Evolutionary conservation across 768 basidiomycete species (phyloP).

Genomic region (Kwoniella dendrophila): DNA sequence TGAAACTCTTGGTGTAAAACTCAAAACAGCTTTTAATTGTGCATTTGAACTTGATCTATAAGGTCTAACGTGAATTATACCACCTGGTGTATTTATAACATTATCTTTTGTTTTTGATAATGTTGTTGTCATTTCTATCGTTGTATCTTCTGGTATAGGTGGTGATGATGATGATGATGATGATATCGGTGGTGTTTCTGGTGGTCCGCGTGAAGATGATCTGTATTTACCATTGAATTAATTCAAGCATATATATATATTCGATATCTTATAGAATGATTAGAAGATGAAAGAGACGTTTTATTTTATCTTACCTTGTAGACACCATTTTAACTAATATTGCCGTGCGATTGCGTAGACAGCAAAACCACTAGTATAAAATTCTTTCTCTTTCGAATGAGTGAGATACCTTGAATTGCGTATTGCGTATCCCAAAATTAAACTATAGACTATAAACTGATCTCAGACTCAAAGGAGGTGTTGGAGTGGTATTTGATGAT

Average conservation of each 20-base stretch:
- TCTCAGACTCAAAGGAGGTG: no score
- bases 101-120: constrained; percentile 32
- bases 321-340: constrained; percentile 22
- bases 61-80: constrained; percentile 50
- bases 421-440: no score
- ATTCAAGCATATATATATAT: neutral
- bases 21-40: constrained; percentile 77
- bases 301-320: constrained; percentile 33
- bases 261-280: neutral
- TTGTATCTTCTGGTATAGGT: neutral
- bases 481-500: no score
- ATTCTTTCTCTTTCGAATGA: no score
- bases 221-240: neutral
- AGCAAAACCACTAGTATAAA: no score
- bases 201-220: constrained; percentile 3
- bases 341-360: neutral
- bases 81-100: constrained; percentile 37
- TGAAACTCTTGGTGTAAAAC: constrained; percentile 83
- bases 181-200: constrained; percentile 3
- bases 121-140: constrained; percentile 35
- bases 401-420: no score
- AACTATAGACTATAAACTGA: no score
- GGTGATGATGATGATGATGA: neutral
- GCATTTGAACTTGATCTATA: constrained; percentile 70
- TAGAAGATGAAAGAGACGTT: neutral